Conservation (phyloP, 2,329 filamentous ascomycete genomes). For the Penicillium sp. region DNA sequence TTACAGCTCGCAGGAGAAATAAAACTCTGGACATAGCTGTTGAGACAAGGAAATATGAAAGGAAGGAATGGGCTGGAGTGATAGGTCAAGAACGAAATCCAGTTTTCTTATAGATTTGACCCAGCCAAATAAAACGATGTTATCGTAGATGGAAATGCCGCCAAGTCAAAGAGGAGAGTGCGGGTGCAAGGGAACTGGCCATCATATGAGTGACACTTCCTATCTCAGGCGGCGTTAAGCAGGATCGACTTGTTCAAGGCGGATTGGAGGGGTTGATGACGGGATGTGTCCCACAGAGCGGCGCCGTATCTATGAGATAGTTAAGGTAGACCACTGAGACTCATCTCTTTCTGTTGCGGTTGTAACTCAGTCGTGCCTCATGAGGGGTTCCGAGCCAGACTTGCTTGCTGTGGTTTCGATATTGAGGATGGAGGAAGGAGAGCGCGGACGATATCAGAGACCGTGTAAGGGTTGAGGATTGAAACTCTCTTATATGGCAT, state of each 20-base stretch:
- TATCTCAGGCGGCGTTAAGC: neutral
- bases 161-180: too few species aligned
- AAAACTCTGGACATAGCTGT: too few species aligned
- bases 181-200: too few species aligned
- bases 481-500: too few species aligned
- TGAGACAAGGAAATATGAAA: too few species aligned
- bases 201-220: neutral
- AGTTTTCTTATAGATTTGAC: too few species aligned
- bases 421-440: neutral
- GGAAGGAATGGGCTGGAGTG: too few species aligned
- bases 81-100: too few species aligned
- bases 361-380: neutral
- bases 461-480: too few species aligned
- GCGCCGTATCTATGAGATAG: neutral
- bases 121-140: too few species aligned
- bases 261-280: neutral
- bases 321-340: neutral
- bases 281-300: neutral
- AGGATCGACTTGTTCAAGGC: neutral
- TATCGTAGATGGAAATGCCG: too few species aligned
- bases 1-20: too few species aligned
- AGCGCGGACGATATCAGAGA: neutral
- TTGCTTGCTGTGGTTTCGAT: neutral
- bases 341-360: neutral
- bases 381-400: neutral